Evolutionary conservation across 2,329 filamentous ascomycete genomes (phyloP), one percentile per base, ranked within the genome.

Genomic region (Neopestalotiopsis clavispora): DNA sequence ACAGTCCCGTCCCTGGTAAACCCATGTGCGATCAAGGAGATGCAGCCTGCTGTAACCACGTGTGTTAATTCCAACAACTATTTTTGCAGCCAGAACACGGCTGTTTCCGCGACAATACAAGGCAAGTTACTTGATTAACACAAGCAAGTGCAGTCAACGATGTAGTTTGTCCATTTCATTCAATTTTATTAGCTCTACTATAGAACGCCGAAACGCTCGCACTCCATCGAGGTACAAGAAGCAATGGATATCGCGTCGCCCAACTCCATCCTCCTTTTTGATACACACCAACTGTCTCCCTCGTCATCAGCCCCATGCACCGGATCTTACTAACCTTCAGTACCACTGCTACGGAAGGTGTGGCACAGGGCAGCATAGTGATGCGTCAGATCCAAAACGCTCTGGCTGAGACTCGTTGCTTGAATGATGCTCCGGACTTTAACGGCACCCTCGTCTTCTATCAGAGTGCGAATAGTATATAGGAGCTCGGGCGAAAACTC

Each of bases 361-460:
- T 95, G 95, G 79, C 96, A 99, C 45, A 99, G 85, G 68, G 94
- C 94, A 23, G 95, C 96, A 78, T 99, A 99, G 78, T 98, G 93
- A 80, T 99, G 95, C 32, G 96, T 98, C 69, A 99, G 84, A 78
- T 98, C 95, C 67, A 98, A 87, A 52, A 99, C 95, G 69, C 93
- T 91, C 81, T 98, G 96, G 12, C 95, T 95, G 71, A 99, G 83
- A 79, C 93, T 97, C 2, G 95, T 98, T 1, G 95, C 94, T 81
- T 99, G 96, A 67, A 99, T 94, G 77, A 99, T 97, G 80, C 94
- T 98, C 77, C 96, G 89, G 67, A 99, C 93, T 83, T 99, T 99
- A 80, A 99, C 94, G 1, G 95, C 95, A 69, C 96, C 96, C 82
- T 99, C 96, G 74, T 98, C 95, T 81, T 98, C 96, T 78, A 99